These are phyloP conservation scores for Astragalus glycyphyllos DNA, from an alignment of 306 rosid genomes.

Conservation along the genomic window DNA sequence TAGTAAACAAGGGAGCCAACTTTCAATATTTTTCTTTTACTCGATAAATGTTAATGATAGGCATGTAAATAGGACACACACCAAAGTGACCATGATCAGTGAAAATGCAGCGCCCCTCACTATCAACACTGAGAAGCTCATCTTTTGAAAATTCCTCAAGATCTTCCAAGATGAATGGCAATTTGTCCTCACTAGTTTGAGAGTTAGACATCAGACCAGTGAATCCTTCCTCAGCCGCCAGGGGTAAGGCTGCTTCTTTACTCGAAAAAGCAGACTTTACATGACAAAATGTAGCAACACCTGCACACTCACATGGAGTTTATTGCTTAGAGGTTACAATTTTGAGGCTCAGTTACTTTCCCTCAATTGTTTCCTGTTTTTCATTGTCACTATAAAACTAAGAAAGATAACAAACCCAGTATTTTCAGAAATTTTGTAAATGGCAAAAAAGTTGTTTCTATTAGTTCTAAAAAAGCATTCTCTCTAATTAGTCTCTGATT, in stretches of 20 bases:
- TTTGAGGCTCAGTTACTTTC: not conserved
- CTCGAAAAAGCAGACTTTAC: conserved; percentile 85
- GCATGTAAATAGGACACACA: conserved; percentile 41
- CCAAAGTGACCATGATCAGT: conserved; percentile 92
- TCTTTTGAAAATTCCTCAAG: conserved; percentile 68
- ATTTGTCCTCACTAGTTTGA: conserved; percentile 48
- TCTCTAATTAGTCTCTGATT: too few relatives aligned
- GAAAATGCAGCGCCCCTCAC: conserved; percentile 84
- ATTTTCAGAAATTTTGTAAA: too few relatives aligned
- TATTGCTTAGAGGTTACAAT: not conserved
- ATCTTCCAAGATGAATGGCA: conserved; percentile 49
- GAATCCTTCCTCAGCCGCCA: conserved; percentile 87
- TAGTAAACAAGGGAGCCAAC: conserved; percentile 4
- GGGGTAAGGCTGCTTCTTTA: conserved; percentile 70
- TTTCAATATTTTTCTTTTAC: not conserved
- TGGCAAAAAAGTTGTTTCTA: too few relatives aligned
- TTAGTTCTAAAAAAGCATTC: too few relatives aligned
- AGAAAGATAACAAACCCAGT: too few relatives aligned
- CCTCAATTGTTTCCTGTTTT: too few relatives aligned
- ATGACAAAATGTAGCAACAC: conserved; percentile 91
- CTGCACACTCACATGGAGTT: conserved; percentile 50
- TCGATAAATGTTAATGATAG: not conserved
- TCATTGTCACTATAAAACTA: too few relatives aligned
- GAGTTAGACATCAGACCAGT: conserved; percentile 63
- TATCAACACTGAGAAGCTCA: conserved; percentile 76